Conservation (phyloP, 108 stramenopile species). For the Fistulifera pelliculosa region DNA sequence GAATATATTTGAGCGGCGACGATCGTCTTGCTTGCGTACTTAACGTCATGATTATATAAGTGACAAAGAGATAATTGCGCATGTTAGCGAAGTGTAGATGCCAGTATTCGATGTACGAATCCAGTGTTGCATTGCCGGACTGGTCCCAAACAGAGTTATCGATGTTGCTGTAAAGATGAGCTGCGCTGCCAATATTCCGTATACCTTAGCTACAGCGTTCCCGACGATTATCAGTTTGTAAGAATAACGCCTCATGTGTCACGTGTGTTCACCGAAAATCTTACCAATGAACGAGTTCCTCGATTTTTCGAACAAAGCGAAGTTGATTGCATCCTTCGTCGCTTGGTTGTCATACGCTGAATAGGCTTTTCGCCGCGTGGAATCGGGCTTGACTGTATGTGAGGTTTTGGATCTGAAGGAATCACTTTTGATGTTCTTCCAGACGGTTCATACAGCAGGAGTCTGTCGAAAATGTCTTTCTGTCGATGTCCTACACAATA, state of each 20-base stretch:
- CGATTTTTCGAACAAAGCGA: slow-evolving; percentile 61
- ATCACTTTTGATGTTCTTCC: too few species aligned
- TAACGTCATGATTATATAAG: slow-evolving; percentile 39
- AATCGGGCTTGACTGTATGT: too few species aligned
- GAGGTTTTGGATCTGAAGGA: too few species aligned
- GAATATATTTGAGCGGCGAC: slow-evolving; percentile 60
- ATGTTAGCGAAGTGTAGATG: slow-evolving; percentile 18
- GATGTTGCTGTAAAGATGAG: slow-evolving; percentile 55
- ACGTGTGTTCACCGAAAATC: background rate
- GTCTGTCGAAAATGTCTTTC: too few species aligned
- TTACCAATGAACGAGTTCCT: slow-evolving; percentile 64
- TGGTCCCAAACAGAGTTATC: slow-evolving; percentile 49
- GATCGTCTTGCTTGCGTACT: slow-evolving; percentile 46
- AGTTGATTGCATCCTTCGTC: slow-evolving; percentile 34
- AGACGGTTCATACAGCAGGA: too few species aligned
- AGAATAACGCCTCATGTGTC: slow-evolving; percentile 3
- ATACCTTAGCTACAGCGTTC: slow-evolving; percentile 44
- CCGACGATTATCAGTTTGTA: background rate
- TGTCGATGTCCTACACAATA: too few species aligned
- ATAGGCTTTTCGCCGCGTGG: too few species aligned
- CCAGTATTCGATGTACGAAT: slow-evolving; percentile 22
- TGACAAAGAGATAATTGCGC: slow-evolving; percentile 19
- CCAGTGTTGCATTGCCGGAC: slow-evolving; percentile 28
- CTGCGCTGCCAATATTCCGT: slow-evolving; percentile 66
- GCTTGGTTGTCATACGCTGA: slow-evolving; percentile 7